Percentiles rank a stretch among this genome's conserved stretches.
Evolutionary conservation across 108 stramenopile species (phyloP).

Genomic region (Stephanodiscus minutulus): DNA sequence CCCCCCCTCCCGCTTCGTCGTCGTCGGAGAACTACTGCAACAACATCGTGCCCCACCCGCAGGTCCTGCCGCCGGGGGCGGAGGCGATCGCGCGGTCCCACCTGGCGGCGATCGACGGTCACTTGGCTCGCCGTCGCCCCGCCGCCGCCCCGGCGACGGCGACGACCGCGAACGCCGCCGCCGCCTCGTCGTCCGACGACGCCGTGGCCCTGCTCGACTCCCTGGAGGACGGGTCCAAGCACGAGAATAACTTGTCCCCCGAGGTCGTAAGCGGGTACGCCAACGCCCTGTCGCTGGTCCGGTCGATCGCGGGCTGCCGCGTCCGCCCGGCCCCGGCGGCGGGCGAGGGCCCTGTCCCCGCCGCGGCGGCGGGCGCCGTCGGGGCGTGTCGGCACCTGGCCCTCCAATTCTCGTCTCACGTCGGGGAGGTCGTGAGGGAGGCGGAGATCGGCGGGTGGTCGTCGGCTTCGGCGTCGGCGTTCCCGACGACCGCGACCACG

Average conservation of each 20-base stretch:
- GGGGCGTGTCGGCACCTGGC: constrained; percentile 36
- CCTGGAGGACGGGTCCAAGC: constrained; percentile 24
- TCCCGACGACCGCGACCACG: neutral
- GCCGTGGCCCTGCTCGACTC: constrained; percentile 24
- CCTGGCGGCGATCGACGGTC: constrained; percentile 15
- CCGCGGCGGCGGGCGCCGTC: constrained; percentile 19
- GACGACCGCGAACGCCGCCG: constrained; percentile 5
- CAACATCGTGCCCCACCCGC: constrained; percentile 37
- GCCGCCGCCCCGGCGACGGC: constrained; percentile 7
- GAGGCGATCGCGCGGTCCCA: constrained; percentile 19
- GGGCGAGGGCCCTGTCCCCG: neutral
- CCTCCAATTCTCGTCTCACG: constrained; percentile 33
- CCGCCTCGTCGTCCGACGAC: constrained; percentile 41
- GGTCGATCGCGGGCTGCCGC: constrained; percentile 26
- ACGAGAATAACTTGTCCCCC: neutral
- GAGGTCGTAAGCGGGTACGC: constrained; percentile 29
- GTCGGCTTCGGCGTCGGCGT: too few species aligned
- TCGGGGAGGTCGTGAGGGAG: constrained; percentile 25
- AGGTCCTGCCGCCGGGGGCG: constrained; percentile 14
- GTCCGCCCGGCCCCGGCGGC: neutral
- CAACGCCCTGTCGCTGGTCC: constrained; percentile 24
- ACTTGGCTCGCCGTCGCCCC: neutral
- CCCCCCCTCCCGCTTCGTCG: too few species aligned
- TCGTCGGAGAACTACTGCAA: too few species aligned
- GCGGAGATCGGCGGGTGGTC: constrained; percentile 22